Evolutionary conservation across 345 rosid species (phyloP), one percentile per base, ranked within the genome.

Genomic region (Melastoma malabathricum): DNA sequence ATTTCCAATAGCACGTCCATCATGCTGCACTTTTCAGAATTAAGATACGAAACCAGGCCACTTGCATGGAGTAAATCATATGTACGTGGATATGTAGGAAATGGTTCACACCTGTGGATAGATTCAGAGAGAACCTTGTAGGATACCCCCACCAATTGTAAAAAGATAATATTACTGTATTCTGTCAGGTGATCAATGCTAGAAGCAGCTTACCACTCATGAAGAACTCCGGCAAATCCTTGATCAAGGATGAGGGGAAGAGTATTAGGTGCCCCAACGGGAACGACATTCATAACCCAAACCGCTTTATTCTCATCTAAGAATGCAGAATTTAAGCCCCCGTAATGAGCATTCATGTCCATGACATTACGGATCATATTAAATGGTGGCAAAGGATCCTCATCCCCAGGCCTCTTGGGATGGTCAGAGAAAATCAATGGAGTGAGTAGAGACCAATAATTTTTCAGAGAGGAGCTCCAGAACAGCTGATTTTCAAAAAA

Each of bases 351-450:
- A 73, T 79, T 84, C 99, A 92, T 84, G 73, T 88, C 99, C 95
- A 92, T 88, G 52, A 83, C 99, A 70, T 92, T 92, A 47, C 95
- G 95, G 58, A 92, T 65, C 97, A 92, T 88, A 75, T 88, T 83
- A 65, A 72, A 92, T 47, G 99, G 99, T 15, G 97, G 95, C 54
- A 80, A 72, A 18, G 97, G 99, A 63, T 84, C 99, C 68, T 92
- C 97, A 76, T 92, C 98, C 2, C 97, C 98, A 0, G 95, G 98
- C 69, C 98, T 84, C 72, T 92, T 92, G 10, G 98, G 98, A 66
- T 92, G 98, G 75, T 92, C 98, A 19, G 98, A 92, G 73, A 92
- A 92, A 51, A 92, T 92, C 62, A 92, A 58, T 7, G 98, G 98
- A 18, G 97, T 84, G 47, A 92, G 86, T 69, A 87, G 76, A 43